A percentile compares a stretch with the other conserved stretches of the same genome.
Conservation (phyloP, 108 stramenopile species). For the Cyclotella atomus region DNA sequence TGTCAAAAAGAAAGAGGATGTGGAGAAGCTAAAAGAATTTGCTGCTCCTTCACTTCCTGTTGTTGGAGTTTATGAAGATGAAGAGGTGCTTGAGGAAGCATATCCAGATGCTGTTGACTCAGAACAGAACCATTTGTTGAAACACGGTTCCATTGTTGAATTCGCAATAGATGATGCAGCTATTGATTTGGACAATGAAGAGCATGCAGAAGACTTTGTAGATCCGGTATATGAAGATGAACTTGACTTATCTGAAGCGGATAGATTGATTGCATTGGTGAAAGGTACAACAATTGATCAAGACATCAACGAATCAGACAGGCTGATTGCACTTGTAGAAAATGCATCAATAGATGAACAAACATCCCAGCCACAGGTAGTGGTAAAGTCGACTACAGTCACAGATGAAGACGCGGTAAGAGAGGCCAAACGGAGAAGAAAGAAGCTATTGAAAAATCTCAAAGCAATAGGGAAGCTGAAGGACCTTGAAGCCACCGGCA, state of each 20-base stretch:
- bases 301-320: neutral
- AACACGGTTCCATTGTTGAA: conserved; percentile 34
- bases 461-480: conserved; percentile 56
- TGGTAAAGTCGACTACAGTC: conserved; percentile 52
- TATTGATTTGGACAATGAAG: conserved; percentile 55
- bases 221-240: conserved; percentile 57
- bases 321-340: conserved; percentile 1
- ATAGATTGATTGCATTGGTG: conserved; percentile 57
- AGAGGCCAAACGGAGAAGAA: conserved; percentile 55
- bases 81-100: conserved; percentile 5
- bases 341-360: conserved; percentile 7
- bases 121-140: conserved; percentile 1
- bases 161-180: conserved; percentile 52
- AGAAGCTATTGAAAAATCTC: conserved; percentile 62
- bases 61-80: conserved; percentile 60
- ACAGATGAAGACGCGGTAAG: conserved; percentile 56
- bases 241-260: conserved; percentile 51
- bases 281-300: conserved; percentile 18
- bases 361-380: neutral
- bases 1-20: conserved; percentile 56
- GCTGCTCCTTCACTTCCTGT: conserved; percentile 22
- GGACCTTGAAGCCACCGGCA: conserved; percentile 47
- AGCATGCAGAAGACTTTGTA: conserved; percentile 46
- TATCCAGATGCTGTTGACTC: conserved; percentile 8
- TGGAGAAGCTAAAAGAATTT: neutral